Conservation (phyloP, 2,329 filamentous ascomycete species). For the Neonectria faginata region DNA sequence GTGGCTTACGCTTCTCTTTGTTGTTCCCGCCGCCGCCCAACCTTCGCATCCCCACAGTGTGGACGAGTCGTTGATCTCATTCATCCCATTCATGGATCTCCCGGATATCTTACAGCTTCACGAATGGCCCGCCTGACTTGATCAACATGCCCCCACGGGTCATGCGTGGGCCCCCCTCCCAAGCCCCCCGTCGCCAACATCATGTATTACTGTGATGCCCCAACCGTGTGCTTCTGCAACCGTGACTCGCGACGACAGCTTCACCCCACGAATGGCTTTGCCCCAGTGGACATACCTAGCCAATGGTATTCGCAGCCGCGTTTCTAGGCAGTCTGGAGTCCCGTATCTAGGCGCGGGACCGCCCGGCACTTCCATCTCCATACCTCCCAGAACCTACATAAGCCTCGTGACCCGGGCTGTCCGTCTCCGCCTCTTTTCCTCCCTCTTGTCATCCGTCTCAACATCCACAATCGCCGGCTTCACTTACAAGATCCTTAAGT, state of each 20-base stretch:
- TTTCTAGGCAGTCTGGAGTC: slow-evolving; percentile 1
- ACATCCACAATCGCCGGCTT: slow-evolving; percentile 37
- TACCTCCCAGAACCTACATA: slow-evolving; percentile 26
- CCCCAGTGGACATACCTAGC: not conserved
- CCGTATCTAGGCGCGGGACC: slow-evolving; percentile 40
- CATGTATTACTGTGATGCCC: slow-evolving; percentile 18
- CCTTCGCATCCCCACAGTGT: slow-evolving; percentile 27
- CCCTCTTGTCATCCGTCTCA: slow-evolving; percentile 24
- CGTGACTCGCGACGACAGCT: slow-evolving; percentile 14
- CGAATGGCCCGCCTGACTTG: slow-evolving; percentile 34
- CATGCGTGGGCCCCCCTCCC: slow-evolving; percentile 10
- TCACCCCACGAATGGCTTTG: slow-evolving; percentile 5
- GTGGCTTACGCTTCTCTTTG: slow-evolving; percentile 29
- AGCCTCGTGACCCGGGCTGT: slow-evolving; percentile 31
- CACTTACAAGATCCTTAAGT: slow-evolving; percentile 38
- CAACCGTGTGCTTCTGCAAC: slow-evolving; percentile 16
- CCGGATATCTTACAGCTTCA: slow-evolving; percentile 19
- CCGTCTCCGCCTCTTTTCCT: slow-evolving; percentile 23
- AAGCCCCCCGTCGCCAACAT: slow-evolving; percentile 1
- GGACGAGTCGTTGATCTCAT: slow-evolving; percentile 18
- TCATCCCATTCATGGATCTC: slow-evolving; percentile 11
- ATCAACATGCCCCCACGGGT: slow-evolving; percentile 26
- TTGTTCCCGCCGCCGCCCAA: slow-evolving; percentile 24
- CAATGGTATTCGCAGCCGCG: slow-evolving; percentile 8
- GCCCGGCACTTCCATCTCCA: slow-evolving; percentile 28